Percentiles rank a stretch among this genome's conserved stretches.
These are phyloP conservation scores for Epicoccum nigrum DNA, from an alignment of 2,329 filamentous ascomycete species.

Conservation along the genomic window DNA sequence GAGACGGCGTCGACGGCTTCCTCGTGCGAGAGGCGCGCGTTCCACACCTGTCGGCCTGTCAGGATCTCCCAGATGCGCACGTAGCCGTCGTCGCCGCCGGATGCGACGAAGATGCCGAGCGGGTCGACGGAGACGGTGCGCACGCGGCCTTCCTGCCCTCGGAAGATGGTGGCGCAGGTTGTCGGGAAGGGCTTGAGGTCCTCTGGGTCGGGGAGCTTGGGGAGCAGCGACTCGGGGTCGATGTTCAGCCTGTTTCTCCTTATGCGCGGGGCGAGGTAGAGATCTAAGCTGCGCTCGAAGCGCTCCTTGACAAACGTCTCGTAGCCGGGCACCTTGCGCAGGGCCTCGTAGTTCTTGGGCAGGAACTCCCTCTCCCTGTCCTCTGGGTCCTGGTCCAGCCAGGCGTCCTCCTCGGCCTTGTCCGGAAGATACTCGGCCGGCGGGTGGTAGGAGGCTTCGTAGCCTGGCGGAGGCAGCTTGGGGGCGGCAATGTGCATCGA, in stretches of 20 bases:
- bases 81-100: slow-evolving; percentile 91
- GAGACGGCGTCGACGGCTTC: slow-evolving; percentile 84
- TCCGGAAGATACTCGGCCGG: slow-evolving; percentile 92
- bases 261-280: slow-evolving; percentile 92
- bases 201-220: slow-evolving; percentile 90
- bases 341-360: slow-evolving; percentile 78
- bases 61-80: slow-evolving; percentile 88
- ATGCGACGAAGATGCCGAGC: slow-evolving; percentile 82
- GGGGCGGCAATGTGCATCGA: slow-evolving; percentile 94
- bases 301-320: slow-evolving; percentile 90
- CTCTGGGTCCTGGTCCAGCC: slow-evolving; percentile 86
- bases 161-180: slow-evolving; percentile 83
- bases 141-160: slow-evolving; percentile 86
- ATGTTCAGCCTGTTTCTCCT: slow-evolving; percentile 95
- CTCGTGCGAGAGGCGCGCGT: slow-evolving; percentile 74
- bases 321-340: slow-evolving; percentile 92
- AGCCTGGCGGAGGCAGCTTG: slow-evolving; percentile 89
- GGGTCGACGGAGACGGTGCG: slow-evolving; percentile 85
- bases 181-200: slow-evolving; percentile 96
- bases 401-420: slow-evolving; percentile 79
- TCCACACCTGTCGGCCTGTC: slow-evolving; percentile 88
- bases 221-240: slow-evolving; percentile 88
- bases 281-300: slow-evolving; percentile 92
- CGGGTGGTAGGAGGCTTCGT: slow-evolving; percentile 95
- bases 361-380: slow-evolving; percentile 90